Evolutionary conservation across 495 filamentous ascomycete genomes (phyloP).

Genomic region (Astrothelium macrocarpum): DNA sequence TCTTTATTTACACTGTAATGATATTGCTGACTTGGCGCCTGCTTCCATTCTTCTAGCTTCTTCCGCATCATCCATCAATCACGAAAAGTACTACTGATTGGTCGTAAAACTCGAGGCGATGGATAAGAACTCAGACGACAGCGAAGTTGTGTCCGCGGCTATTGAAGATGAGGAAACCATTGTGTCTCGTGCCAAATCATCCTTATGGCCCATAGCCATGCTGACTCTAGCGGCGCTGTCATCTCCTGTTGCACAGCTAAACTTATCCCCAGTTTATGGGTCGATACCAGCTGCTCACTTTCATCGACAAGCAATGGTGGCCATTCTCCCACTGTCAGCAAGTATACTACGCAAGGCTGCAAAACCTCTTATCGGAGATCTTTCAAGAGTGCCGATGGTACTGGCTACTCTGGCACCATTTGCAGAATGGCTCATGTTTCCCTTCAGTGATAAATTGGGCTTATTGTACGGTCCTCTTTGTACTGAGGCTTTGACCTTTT

Average conservation of each 20-base stretch:
- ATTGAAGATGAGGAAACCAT: not conserved
- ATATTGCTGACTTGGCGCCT: too few species aligned
- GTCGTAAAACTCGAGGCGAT: not conserved
- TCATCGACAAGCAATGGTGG: constrained; percentile 55
- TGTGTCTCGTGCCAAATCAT: constrained; percentile 19
- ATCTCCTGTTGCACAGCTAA: constrained; percentile 64
- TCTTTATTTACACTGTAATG: not conserved
- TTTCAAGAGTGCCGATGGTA: constrained; percentile 47
- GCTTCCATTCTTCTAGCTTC: not conserved
- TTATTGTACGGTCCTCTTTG: constrained; percentile 61
- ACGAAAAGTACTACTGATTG: not conserved
- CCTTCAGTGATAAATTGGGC: constrained; percentile 53
- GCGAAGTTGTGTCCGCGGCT: not conserved
- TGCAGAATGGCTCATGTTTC: constrained; percentile 57
- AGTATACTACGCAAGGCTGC: constrained; percentile 44
- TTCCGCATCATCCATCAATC: not conserved
- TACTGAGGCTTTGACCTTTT: constrained; percentile 60
- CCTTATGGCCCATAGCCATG: constrained; percentile 28
- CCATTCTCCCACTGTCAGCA: constrained; percentile 52
- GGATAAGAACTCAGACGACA: too few species aligned
- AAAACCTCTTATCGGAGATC: constrained; percentile 33
- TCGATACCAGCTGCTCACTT: constrained; percentile 61
- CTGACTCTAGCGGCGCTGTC: constrained; percentile 62
- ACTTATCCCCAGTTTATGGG: constrained; percentile 78
- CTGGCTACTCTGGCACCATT: constrained; percentile 65